These are phyloP conservation scores for Reutealis trisperma DNA, from an alignment of 345 rosid genomes.

Conservation along the genomic window DNA sequence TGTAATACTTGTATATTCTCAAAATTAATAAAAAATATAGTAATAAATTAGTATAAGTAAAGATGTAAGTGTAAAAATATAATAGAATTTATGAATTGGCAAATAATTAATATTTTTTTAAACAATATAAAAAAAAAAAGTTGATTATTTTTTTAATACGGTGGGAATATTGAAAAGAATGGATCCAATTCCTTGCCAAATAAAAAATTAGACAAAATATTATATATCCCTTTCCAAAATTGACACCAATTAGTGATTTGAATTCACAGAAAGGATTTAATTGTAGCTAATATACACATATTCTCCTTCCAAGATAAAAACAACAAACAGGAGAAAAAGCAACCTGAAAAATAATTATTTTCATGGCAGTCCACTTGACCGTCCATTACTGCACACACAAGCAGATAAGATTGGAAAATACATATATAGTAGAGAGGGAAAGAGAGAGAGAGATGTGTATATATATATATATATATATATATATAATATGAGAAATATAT, in stretches of 20 bases:
- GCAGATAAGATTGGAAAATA: conserved; percentile 19
- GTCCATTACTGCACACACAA: conserved; percentile 21
- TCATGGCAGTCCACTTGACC: conserved; percentile 17
- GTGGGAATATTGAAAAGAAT: no score
- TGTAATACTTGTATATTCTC: no score
- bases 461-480: no score
- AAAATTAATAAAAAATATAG: no score
- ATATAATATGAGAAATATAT: conserved; percentile 1
- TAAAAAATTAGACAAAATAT: no score
- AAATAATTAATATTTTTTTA: no score
- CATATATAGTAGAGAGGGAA: not conserved
- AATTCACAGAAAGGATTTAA: not conserved
- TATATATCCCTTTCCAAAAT: not conserved
- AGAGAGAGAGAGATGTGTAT: not conserved
- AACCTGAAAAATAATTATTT: not conserved
- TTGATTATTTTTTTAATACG: no score
- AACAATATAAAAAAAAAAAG: no score
- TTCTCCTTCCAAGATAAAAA: conserved; percentile 20
- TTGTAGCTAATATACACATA: not conserved
- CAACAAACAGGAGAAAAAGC: not conserved
- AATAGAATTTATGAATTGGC: no score
- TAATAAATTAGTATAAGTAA: no score
- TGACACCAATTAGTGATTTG: not conserved
- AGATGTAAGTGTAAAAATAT: no score
- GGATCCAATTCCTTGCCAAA: no score